phyloP scores from a whole-genome alignment of 1,284 basidiomycete genomes.

The Naganishia liquefaciens region DNA sequence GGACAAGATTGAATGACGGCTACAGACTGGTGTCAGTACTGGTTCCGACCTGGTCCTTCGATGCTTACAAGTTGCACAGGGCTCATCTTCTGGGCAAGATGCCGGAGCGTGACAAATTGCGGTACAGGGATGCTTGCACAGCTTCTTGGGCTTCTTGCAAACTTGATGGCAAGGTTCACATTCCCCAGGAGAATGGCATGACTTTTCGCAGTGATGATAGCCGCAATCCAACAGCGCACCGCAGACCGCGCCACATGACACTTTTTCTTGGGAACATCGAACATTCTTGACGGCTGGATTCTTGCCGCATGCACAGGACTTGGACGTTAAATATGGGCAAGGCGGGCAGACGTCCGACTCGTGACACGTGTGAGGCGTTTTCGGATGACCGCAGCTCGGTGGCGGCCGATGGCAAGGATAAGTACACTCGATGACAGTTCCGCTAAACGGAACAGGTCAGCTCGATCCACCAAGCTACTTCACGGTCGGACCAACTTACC shows the following conservation, averaged over 20 bases:
- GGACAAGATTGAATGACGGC: conserved; percentile 69
- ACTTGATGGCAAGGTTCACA: conserved; percentile 73
- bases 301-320: conserved; percentile 84
- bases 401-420: conserved; percentile 74
- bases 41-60: not conserved
- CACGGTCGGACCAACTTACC: conserved; percentile 46
- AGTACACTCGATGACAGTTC: conserved; percentile 64
- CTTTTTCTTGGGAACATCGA: conserved; percentile 76
- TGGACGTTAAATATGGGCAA: conserved; percentile 74
- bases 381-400: conserved; percentile 76
- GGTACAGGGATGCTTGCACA: conserved; percentile 72
- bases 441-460: conserved; percentile 34
- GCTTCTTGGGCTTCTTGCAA: conserved; percentile 78
- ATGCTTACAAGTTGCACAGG: conserved; percentile 61
- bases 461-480: conserved; percentile 30
- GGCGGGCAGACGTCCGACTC: conserved; percentile 71
- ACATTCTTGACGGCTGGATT: conserved; percentile 59
- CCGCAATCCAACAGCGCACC: conserved; percentile 71
- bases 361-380: conserved; percentile 76
- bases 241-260: conserved; percentile 77
- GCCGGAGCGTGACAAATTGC: conserved; percentile 80
- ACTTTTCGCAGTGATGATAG: conserved; percentile 76
- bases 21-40: conserved; percentile 39
- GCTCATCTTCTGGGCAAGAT: conserved; percentile 72
- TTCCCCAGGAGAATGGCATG: conserved; percentile 70